Conservation (phyloP, 1,284 basidiomycete species). For the Thelephora terrestris region DNA sequence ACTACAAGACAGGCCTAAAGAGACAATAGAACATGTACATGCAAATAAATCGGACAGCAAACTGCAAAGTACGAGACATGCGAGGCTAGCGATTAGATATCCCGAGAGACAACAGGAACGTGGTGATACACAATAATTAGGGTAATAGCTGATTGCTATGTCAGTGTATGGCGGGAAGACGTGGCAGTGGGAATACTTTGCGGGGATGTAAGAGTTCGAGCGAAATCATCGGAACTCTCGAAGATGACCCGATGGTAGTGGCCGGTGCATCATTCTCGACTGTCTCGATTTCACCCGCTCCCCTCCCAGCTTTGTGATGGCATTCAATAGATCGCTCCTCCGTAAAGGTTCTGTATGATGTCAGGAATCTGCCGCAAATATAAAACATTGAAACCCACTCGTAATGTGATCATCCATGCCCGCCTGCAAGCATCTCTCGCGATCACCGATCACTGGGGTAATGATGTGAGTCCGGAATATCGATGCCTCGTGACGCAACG, state of each 20-base stretch:
- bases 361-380: constrained; percentile 9
- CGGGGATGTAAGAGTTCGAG: not conserved
- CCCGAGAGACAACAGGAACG: not conserved
- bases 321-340: constrained; percentile 64
- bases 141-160: too few species aligned
- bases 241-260: not conserved
- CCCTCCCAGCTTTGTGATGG: constrained; percentile 63
- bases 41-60: not conserved
- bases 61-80: not conserved
- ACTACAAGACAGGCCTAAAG: not conserved
- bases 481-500: constrained; percentile 22
- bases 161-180: not conserved
- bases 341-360: constrained; percentile 53
- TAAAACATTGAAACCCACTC: constrained; percentile 35
- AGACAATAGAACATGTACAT: not conserved
- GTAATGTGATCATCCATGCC: constrained; percentile 81
- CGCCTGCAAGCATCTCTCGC: constrained; percentile 86
- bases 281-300: constrained; percentile 24
- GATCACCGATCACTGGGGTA: constrained; percentile 83
- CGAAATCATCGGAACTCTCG: not conserved
- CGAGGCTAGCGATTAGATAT: not conserved
- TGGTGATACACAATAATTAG: constrained; percentile 2
- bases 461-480: constrained; percentile 5
- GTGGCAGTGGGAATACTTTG: not conserved
- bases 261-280: not conserved